Percentiles rank a stretch among this genome's conserved stretches.
These are phyloP conservation scores for Brassica incana DNA, from an alignment of 345 rosid genomes.

Conservation along the genomic window DNA sequence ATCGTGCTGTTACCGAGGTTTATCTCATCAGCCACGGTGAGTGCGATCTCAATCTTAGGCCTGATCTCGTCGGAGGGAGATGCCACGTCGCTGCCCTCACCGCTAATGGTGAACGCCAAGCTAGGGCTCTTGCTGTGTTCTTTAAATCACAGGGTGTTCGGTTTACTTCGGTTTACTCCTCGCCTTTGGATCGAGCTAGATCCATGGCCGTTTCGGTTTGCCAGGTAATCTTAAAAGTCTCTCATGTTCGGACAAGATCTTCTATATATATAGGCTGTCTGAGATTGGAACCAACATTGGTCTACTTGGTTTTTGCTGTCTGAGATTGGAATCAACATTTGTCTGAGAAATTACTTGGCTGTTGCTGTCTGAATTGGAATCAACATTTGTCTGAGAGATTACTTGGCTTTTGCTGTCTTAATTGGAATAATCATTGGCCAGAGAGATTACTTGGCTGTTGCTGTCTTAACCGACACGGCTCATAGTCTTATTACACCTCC, in stretches of 20 bases:
- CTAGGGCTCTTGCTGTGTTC: constrained; percentile 88
- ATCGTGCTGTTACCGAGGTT: constrained; percentile 58
- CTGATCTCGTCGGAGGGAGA: constrained; percentile 81
- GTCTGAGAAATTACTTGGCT: background rate
- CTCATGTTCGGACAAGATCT: background rate
- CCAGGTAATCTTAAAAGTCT: constrained; percentile 48
- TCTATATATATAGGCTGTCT: background rate
- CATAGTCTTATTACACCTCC: background rate
- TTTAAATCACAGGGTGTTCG: constrained; percentile 75
- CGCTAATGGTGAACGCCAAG: constrained; percentile 78
- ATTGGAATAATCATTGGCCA: background rate
- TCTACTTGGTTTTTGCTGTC: background rate
- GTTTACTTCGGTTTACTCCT: constrained; percentile 66
- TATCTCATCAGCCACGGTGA: constrained; percentile 77
- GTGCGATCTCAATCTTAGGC: constrained; percentile 67
- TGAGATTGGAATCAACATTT: background rate
- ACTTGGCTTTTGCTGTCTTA: background rate
- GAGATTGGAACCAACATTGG: background rate
- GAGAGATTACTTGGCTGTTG: background rate
- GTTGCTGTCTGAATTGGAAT: background rate
- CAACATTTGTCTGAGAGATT: background rate
- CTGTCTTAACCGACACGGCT: background rate
- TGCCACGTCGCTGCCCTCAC: constrained; percentile 71
- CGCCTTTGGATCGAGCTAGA: constrained; percentile 84
- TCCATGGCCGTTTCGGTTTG: constrained; percentile 80